Percentiles rank a stretch among this genome's conserved stretches.
These are phyloP conservation scores for Coniferiporia weirii DNA, from an alignment of 1,284 basidiomycete species.

Conservation along the genomic window DNA sequence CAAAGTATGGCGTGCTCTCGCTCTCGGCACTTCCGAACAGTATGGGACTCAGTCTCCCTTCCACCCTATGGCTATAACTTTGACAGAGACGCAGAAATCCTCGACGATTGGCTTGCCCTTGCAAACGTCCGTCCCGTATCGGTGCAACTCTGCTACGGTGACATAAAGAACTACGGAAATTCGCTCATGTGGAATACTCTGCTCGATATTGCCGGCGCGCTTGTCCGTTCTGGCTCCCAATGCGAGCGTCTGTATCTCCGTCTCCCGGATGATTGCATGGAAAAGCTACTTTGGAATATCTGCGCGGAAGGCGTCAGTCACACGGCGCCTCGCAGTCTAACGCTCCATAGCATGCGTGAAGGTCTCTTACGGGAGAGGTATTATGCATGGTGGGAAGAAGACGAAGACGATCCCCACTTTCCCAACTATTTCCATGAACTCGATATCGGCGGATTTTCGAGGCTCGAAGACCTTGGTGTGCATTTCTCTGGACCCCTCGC, in stretches of 20 bases:
- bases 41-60: constrained; percentile 8
- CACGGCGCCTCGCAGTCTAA: background rate
- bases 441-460: background rate
- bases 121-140: background rate
- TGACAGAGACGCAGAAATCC: background rate
- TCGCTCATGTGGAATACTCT: constrained; percentile 7
- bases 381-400: background rate
- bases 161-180: background rate
- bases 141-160: constrained; percentile 9
- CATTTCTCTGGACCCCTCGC: constrained; percentile 6
- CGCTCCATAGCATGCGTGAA: constrained; percentile 4
- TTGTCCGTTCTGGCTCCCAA: background rate
- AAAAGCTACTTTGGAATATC: constrained; percentile 5
- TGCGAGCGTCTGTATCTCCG: constrained; percentile 1
- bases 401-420: background rate
- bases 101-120: background rate
- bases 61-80: constrained; percentile 9
- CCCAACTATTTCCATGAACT: constrained; percentile 1
- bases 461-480: constrained; percentile 5
- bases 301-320: background rate
- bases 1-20: constrained; percentile 1
- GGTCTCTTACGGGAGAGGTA: background rate
- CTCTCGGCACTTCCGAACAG: background rate
- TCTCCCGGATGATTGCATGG: constrained; percentile 14
- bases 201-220: background rate